Base-by-base conservation (phyloP, 306 rosid species). In the Styphnolobium japonicum region DNA sequence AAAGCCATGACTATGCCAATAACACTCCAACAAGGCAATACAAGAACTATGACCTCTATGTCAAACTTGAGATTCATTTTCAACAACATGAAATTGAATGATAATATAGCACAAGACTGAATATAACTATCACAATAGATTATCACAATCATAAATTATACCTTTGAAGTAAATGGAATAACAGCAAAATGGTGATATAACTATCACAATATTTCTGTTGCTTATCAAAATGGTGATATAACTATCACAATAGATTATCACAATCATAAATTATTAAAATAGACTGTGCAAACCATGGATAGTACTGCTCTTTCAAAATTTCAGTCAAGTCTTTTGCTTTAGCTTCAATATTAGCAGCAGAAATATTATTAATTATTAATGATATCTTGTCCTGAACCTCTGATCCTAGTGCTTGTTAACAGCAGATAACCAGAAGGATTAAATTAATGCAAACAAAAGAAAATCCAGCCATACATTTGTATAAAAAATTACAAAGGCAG, bases 51-150 rank as follows among this genome's bases (percentile, higher is more conserved):
- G 55, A 93, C 99, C 96, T 96, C 99, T 21, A 96, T 96, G 84
- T 93, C 99, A 89, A 96, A 96, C 92, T 96, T 96, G 63, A 96
- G 96, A 83, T 96, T 96, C 99, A 96, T 93, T 83, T 96, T 96
- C 85, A 96, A 87, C 80, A 87, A 31, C 73, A 79, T 53, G 19
- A 67, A 73, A 76, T 73, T 48, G 45, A 64, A 56, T 4, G 16
- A 37, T 58, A 69, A 76, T 76, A 36, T 19, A 81, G 39, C 39
- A 56, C 57, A 34, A 31, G 40, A 66, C 14, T 31, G 51, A 80
- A 62, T 43, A 58, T 22, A 69, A 55, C 27, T 12, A 46, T 18
- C 57, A 49, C 12, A 77, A 45, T 4, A 55, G 16, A 40, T 36
- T 46, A 77, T 81, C 31, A 77, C 56, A 58, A 39, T 57, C 34